Evolutionary conservation across 805 yeast genomes (phyloP), one percentile per base, ranked within the genome.

Genomic region (Candida alai): DNA sequence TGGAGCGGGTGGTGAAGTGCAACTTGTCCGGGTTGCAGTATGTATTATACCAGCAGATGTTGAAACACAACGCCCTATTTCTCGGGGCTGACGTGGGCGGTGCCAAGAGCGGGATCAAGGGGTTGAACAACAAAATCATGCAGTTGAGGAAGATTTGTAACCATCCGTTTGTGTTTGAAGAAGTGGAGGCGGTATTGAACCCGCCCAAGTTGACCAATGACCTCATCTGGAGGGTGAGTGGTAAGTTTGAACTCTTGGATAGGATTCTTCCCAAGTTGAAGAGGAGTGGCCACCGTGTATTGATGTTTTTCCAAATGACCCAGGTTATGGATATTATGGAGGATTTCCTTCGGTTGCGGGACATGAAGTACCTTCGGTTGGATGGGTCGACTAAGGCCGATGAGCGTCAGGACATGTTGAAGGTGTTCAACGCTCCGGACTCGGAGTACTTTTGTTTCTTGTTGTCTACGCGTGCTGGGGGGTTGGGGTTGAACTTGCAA

Each of bases 241-340:
- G 94, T 51, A 85, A 85, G 50, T 84, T 86, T 54, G 94, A 85
- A 52, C 59, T 85, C 33, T 62, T 85, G 42, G 90, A 83, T 54
- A 65, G 89, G 41, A 69, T 84, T 11, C 65, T 84, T 48, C 88
- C 90, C 9, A 84, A 84, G 54, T 78, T 81, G 52, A 76, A 79
- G 45, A 80, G 75, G 0, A 64, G 80, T 5, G 88, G 88, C 2
- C 94, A 84, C 52, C 70, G 89, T 53, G 87, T 84, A 3, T 69
- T 84, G 57, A 80, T 84, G 58, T 84, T 84, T 51, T 84, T 84
- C 65, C 94, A 84, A 60, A 84, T 84, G 94, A 84, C 94, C 0
- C 87, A 82, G 52, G 85, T 84, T 35, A 84, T 84, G 94, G 87
- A 84, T 53, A 84, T 84, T 26, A 84, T 84, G 88, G 94, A 84